Evolutionary conservation across 441 rosid species (phyloP).

Genomic region (Populus trichocarpa): DNA sequence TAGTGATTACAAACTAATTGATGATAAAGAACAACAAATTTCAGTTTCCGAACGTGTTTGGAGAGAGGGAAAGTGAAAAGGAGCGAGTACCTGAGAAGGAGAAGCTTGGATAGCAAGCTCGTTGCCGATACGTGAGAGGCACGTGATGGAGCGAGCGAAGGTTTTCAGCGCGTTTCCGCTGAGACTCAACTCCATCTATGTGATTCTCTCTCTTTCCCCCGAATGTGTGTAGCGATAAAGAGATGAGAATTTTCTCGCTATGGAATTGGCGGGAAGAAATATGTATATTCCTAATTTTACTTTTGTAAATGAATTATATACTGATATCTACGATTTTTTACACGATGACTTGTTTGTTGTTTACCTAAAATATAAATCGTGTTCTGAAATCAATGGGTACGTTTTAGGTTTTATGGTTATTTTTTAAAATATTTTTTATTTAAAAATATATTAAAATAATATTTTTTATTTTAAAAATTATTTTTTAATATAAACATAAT

Average conservation of each 20-base stretch:
- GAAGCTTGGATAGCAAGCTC: slow-evolving; percentile 79
- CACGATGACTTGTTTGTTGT: no score
- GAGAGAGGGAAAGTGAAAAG: background rate
- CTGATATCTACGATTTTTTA: no score
- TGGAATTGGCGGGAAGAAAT: slow-evolving; percentile 19
- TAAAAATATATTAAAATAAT: no score
- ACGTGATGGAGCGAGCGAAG: slow-evolving; percentile 65
- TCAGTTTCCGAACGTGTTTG: background rate
- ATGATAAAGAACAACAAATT: background rate
- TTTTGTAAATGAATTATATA: no score
- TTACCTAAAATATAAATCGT: no score
- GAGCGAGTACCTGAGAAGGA: slow-evolving; percentile 46
- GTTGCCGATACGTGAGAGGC: slow-evolving; percentile 77
- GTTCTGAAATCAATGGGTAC: no score
- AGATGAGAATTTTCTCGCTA: background rate
- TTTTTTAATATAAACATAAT: no score
- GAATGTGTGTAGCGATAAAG: background rate
- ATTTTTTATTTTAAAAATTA: no score
- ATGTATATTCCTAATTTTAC: background rate
- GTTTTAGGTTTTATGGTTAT: no score
- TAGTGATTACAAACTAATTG: background rate
- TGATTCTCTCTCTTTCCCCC: background rate
- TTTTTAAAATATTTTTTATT: no score
- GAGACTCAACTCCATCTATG: slow-evolving; percentile 60
- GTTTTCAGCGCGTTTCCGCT: slow-evolving; percentile 78